phyloP scores from a whole-genome alignment of 192 early-diverging fungal species.

The Coemansia brasiliensis region DNA sequence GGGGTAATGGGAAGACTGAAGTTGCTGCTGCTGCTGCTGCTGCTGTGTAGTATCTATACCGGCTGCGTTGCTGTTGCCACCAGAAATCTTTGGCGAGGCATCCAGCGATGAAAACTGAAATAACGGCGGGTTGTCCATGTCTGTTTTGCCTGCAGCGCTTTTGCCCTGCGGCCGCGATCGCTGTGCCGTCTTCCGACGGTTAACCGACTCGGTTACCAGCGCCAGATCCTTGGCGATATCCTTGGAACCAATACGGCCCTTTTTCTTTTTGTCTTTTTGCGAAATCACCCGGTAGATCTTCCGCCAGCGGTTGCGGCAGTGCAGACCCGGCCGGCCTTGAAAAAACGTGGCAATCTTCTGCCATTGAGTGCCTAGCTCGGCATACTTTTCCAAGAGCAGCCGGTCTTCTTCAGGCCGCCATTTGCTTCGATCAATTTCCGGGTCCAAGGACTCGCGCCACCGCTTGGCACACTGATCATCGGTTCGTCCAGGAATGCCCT shows the following conservation, averaged over 20 bases:
- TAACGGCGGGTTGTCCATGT: neutral
- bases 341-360: slow-evolving; percentile 75
- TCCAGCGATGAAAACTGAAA: neutral
- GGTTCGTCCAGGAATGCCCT: slow-evolving; percentile 74
- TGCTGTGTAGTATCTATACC: neutral
- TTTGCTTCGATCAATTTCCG: slow-evolving; percentile 69
- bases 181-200: slow-evolving; percentile 49
- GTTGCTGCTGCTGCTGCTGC: neutral
- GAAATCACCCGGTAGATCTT: slow-evolving; percentile 64
- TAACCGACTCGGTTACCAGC: slow-evolving; percentile 50
- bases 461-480: slow-evolving; percentile 90
- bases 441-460: slow-evolving; percentile 86
- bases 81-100: neutral
- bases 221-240: slow-evolving; percentile 34
- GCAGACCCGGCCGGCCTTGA: slow-evolving; percentile 71
- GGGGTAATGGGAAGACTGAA: neutral
- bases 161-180: slow-evolving; percentile 26
- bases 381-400: slow-evolving; percentile 61
- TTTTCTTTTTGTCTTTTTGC: slow-evolving; percentile 45
- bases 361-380: slow-evolving; percentile 74
- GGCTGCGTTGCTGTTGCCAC: neutral
- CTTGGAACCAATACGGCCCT: slow-evolving; percentile 17
- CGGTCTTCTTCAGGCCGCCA: slow-evolving; percentile 72
- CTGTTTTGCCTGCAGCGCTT: neutral
- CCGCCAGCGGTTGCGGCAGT: slow-evolving; percentile 80